These are phyloP conservation scores for Hypomyces perniciosus DNA, from an alignment of 2,329 filamentous ascomycete genomes.

Conservation along the genomic window DNA sequence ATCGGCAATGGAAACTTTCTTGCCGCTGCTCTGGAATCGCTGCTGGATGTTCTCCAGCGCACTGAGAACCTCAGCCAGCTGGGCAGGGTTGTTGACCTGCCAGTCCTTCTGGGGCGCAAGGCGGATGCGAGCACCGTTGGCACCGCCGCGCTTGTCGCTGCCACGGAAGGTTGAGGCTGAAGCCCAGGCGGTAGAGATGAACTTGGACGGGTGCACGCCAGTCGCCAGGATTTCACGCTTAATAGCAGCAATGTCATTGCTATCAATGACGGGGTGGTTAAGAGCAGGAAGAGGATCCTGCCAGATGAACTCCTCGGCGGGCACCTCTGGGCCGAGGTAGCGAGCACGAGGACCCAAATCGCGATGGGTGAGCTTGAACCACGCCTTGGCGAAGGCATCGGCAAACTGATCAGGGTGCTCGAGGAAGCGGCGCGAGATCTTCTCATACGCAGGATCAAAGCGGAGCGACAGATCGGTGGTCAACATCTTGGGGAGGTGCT, in stretches of 20 bases:
- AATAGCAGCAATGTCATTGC: slow-evolving; percentile 56
- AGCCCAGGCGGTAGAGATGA: slow-evolving; percentile 63
- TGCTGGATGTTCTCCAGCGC: slow-evolving; percentile 60
- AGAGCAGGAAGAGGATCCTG: slow-evolving; percentile 64
- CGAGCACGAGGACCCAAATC: slow-evolving; percentile 67
- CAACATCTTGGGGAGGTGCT: slow-evolving; percentile 70
- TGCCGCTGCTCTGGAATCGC: slow-evolving; percentile 53
- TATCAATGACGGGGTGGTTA: slow-evolving; percentile 52
- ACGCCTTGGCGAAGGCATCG: slow-evolving; percentile 65
- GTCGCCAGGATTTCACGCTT: slow-evolving; percentile 63
- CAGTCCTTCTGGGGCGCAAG: slow-evolving; percentile 67
- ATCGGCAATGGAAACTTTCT: slow-evolving; percentile 74
- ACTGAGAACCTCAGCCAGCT: slow-evolving; percentile 55
- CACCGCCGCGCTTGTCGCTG: slow-evolving; percentile 75
- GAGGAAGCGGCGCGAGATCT: slow-evolving; percentile 66
- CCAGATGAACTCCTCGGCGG: slow-evolving; percentile 64
- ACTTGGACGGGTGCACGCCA: slow-evolving; percentile 53
- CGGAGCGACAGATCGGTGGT: slow-evolving; percentile 69
- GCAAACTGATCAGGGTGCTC: slow-evolving; percentile 62
- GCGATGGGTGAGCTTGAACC: slow-evolving; percentile 81
- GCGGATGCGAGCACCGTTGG: slow-evolving; percentile 73
- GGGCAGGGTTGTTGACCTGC: slow-evolving; percentile 66
- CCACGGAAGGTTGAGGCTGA: slow-evolving; percentile 67
- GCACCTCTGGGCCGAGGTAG: slow-evolving; percentile 70
- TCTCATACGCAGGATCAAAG: slow-evolving; percentile 66